Conservation (phyloP, 345 rosid genomes). For the Gossypium sturtianum region DNA sequence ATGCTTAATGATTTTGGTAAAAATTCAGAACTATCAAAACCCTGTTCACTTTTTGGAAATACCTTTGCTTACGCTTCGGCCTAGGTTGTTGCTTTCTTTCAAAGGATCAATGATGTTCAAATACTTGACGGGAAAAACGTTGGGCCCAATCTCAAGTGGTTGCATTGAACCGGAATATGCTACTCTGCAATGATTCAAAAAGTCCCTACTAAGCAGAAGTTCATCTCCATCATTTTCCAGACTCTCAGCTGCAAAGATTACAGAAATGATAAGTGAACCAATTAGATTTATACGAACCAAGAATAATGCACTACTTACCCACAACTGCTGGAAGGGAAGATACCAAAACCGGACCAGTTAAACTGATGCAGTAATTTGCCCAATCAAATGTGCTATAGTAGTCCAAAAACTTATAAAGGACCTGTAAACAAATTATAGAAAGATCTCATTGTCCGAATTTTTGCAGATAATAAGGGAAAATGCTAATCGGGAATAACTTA, state of each 20-base stretch:
- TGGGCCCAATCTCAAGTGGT: conserved; percentile 30
- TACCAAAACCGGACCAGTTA: conserved; percentile 58
- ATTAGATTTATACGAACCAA: background rate
- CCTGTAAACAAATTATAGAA: conserved; percentile 34
- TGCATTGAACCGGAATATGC: conserved; percentile 39
- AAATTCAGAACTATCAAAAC: background rate
- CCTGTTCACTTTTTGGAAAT: conserved; percentile 12
- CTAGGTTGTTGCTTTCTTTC: conserved; percentile 75
- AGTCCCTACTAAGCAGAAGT: conserved; percentile 51
- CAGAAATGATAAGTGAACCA: background rate
- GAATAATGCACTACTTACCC: conserved; percentile 37
- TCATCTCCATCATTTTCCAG: conserved; percentile 35
- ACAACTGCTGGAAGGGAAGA: conserved; percentile 45
- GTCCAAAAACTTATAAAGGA: conserved; percentile 60
- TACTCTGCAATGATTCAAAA: conserved; percentile 41
- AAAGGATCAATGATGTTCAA: conserved; percentile 85
- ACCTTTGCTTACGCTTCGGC: conserved; percentile 89
- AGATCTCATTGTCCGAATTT: background rate
- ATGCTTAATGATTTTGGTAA: background rate
- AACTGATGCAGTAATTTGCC: conserved; percentile 53
- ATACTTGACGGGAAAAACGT: conserved; percentile 49
- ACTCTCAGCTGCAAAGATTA: conserved; percentile 28
- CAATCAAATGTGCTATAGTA: conserved; percentile 82
- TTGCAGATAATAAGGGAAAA: background rate
- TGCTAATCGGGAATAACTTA: conserved; percentile 26